phyloP scores from a whole-genome alignment of 208 protist species.

The Trypanosoma cruzi region DNA sequence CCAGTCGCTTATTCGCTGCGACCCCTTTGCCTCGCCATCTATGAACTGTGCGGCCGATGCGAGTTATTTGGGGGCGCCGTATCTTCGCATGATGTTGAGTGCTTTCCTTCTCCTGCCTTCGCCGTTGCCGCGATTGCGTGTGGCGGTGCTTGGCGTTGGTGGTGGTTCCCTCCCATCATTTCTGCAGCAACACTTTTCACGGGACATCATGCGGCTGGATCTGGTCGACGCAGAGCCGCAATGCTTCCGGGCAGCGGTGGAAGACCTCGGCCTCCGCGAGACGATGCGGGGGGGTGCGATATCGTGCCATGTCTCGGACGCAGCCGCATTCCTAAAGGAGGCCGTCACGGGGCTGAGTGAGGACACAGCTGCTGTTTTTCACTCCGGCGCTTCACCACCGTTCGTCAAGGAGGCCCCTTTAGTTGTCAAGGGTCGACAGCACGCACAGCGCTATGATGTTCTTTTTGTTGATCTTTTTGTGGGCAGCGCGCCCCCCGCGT shows the following conservation, averaged over 20 bases:
- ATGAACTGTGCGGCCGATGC: slow-evolving; percentile 67
- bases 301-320: slow-evolving; percentile 47
- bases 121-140: slow-evolving; percentile 42
- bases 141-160: slow-evolving; percentile 80
- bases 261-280: slow-evolving; percentile 74
- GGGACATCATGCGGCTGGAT: slow-evolving; percentile 51
- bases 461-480: slow-evolving; percentile 88
- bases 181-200: slow-evolving; percentile 67
- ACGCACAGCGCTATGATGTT: slow-evolving; percentile 45
- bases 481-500: slow-evolving; percentile 54
- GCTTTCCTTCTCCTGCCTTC: slow-evolving; percentile 66
- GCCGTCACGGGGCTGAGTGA: neutral
- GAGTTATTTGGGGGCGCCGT: slow-evolving; percentile 69
- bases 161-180: slow-evolving; percentile 81
- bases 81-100: slow-evolving; percentile 80
- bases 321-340: slow-evolving; percentile 37
- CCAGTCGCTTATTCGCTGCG: slow-evolving; percentile 82
- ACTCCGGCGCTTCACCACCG: neutral
- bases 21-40: slow-evolving; percentile 39
- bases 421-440: neutral
- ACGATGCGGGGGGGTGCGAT: slow-evolving; percentile 41
- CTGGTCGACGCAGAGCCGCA: slow-evolving; percentile 82
- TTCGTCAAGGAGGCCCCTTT: neutral
- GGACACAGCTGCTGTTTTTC: neutral
- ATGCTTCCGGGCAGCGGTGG: slow-evolving; percentile 69